phyloP scores from a whole-genome alignment of 2,329 filamentous ascomycete species.

The Apiospora koreana region DNA sequence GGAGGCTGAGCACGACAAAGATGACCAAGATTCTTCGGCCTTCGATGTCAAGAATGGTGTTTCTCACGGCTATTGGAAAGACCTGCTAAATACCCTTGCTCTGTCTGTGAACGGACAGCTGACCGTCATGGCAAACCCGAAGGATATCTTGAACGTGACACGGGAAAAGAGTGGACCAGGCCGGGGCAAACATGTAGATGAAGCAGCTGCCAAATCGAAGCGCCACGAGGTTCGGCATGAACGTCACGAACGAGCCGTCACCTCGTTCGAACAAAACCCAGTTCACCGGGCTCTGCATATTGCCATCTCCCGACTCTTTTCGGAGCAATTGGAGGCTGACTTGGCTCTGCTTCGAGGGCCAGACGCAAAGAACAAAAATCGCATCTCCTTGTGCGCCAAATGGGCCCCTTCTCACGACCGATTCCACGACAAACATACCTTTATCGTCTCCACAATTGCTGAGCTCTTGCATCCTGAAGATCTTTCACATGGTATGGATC shows the following conservation, averaged over 20 bases:
- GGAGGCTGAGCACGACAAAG: conserved; percentile 28
- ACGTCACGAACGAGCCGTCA: conserved; percentile 43
- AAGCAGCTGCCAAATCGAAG: conserved; percentile 21
- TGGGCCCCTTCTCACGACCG: conserved; percentile 58
- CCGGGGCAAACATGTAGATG: conserved; percentile 19
- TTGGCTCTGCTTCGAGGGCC: conserved; percentile 39
- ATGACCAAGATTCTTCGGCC: conserved; percentile 37
- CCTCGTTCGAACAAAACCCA: conserved; percentile 41
- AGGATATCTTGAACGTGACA: conserved; percentile 40
- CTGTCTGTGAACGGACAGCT: conserved; percentile 52
- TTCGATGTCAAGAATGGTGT: conserved; percentile 49
- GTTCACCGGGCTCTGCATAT: conserved; percentile 55
- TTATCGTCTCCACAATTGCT: conserved; percentile 57
- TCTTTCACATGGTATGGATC: conserved; percentile 29
- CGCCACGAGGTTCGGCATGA: conserved; percentile 33
- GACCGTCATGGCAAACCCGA: conserved; percentile 39
- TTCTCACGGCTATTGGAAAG: conserved; percentile 64
- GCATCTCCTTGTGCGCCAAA: conserved; percentile 59
- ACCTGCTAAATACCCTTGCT: conserved; percentile 57
- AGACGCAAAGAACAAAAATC: conserved; percentile 40
- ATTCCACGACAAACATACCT: conserved; percentile 61
- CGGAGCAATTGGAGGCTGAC: conserved; percentile 53
- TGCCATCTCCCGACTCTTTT: conserved; percentile 56
- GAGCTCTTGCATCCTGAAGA: conserved; percentile 52
- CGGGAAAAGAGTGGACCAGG: conserved; percentile 25